These are phyloP conservation scores for Acrocalymma vagum DNA, from an alignment of 2,329 filamentous ascomycete genomes.

Conservation along the genomic window DNA sequence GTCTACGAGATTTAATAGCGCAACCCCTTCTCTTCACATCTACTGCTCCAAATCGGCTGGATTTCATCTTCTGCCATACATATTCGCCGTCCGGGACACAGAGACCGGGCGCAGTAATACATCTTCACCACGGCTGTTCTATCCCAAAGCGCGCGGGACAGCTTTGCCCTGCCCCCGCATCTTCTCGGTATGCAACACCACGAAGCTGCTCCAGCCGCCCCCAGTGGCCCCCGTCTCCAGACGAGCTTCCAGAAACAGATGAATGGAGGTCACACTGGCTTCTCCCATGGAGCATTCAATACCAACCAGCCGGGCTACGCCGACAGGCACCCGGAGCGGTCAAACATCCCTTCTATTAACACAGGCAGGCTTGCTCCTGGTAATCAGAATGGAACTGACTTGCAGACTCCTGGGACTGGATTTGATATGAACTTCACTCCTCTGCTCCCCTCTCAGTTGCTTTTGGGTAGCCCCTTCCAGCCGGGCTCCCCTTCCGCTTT, in stretches of 20 bases:
- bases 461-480: slow-evolving; percentile 96
- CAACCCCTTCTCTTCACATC: slow-evolving; percentile 33
- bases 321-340: slow-evolving; percentile 83
- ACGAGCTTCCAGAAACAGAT: slow-evolving; percentile 81
- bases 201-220: slow-evolving; percentile 69
- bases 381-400: slow-evolving; percentile 71
- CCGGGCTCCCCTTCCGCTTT: slow-evolving; percentile 91
- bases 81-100: slow-evolving; percentile 50
- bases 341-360: slow-evolving; percentile 92
- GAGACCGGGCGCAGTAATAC: slow-evolving; percentile 65
- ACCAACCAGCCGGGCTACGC: slow-evolving; percentile 84
- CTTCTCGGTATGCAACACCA: slow-evolving; percentile 92
- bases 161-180: slow-evolving; percentile 82
- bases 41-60: slow-evolving; percentile 33
- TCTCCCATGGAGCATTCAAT: slow-evolving; percentile 91
- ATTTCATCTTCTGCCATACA: slow-evolving; percentile 45
- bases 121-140: slow-evolving; percentile 81
- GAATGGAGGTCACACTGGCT: slow-evolving; percentile 78
- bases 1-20: slow-evolving; percentile 42
- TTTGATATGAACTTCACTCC: slow-evolving; percentile 99
- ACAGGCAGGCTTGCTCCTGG: slow-evolving; percentile 72
- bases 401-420: slow-evolving; percentile 85
- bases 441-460: slow-evolving; percentile 89
- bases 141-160: slow-evolving; percentile 81
- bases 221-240: slow-evolving; percentile 63